Percentiles rank a stretch among this genome's conserved stretches.
Conservation (phyloP, 805 yeast species). For the Saturnispora diversa region DNA sequence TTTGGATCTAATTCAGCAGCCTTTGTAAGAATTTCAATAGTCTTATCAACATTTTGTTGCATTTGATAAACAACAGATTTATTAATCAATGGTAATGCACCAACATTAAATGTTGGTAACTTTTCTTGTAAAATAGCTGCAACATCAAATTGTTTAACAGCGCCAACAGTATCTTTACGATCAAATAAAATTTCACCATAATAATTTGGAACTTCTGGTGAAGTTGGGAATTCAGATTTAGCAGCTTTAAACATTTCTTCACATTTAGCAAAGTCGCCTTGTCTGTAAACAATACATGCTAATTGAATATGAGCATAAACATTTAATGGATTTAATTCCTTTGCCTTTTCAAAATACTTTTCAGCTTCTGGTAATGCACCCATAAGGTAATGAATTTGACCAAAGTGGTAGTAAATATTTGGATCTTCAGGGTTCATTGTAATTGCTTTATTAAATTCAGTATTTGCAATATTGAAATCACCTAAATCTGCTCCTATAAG, state of each 20-base stretch:
- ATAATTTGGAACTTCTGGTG: slow-evolving; percentile 90
- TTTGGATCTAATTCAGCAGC: slow-evolving; percentile 83
- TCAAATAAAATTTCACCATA: slow-evolving; percentile 92
- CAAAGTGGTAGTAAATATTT: slow-evolving; percentile 88
- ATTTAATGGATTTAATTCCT: slow-evolving; percentile 63
- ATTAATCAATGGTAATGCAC: slow-evolving; percentile 84
- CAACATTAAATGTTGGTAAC: slow-evolving; percentile 61
- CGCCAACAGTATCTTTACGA: slow-evolving; percentile 60
- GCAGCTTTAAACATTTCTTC: slow-evolving; percentile 60
- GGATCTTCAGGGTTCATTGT: slow-evolving; percentile 61
- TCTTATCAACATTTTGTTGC: slow-evolving; percentile 46
- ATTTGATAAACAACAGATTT: slow-evolving; percentile 69
- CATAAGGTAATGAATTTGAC: slow-evolving; percentile 80
- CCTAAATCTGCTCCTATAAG: slow-evolving; percentile 76
- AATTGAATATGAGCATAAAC: slow-evolving; percentile 83
- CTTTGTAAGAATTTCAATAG: slow-evolving; percentile 56
- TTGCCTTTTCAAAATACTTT: slow-evolving; percentile 66
- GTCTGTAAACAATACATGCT: slow-evolving; percentile 86
- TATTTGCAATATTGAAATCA: slow-evolving; percentile 48
- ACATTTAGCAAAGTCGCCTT: slow-evolving; percentile 52
- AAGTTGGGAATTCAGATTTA: slow-evolving; percentile 67
- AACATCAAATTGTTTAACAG: slow-evolving; percentile 75
- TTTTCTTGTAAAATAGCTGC: slow-evolving; percentile 77
- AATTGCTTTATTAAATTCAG: slow-evolving; percentile 66
- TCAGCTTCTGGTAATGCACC: slow-evolving; percentile 68